These are phyloP conservation scores for Acacia acuminata DNA, from an alignment of 306 rosid species.

Conservation along the genomic window DNA sequence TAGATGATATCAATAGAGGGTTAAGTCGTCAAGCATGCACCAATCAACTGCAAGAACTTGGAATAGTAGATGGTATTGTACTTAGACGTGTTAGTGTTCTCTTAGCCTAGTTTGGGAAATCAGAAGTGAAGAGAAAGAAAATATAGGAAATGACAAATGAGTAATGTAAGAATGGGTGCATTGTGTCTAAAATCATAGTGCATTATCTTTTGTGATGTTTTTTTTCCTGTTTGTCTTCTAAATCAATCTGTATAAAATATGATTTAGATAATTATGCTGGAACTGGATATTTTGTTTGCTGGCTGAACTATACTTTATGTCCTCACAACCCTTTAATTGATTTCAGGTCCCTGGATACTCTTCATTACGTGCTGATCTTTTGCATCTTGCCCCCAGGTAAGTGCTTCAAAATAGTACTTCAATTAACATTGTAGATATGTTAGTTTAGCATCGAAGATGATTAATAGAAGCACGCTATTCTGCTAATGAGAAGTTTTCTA, in stretches of 20 bases:
- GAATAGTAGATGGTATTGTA: neutral
- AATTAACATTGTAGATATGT: neutral
- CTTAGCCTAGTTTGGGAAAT: neutral
- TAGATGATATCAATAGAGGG: neutral
- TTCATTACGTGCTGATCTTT: constrained; percentile 68
- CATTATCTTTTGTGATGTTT: neutral
- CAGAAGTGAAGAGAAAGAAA: neutral
- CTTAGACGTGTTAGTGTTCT: neutral
- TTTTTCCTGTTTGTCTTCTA: constrained; percentile 9
- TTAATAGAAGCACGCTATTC: constrained; percentile 18
- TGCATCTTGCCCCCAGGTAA: constrained; percentile 79
- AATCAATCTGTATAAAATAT: constrained; percentile 19
- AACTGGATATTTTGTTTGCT: constrained; percentile 21
- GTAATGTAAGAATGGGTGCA: neutral
- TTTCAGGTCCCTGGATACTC: constrained; percentile 66
- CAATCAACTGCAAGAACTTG: neutral
- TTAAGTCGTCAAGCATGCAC: neutral
- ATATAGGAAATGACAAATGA: neutral
- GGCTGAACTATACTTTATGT: constrained; percentile 17
- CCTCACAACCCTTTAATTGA: constrained; percentile 22
- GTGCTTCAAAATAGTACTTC: constrained; percentile 10
- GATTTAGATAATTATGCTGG: constrained; percentile 11
- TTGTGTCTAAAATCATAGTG: neutral
- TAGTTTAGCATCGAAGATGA: neutral
- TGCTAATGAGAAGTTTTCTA: constrained; percentile 20